phyloP scores from a whole-genome alignment of 495 filamentous ascomycete species.

The Xylaria longipes region DNA sequence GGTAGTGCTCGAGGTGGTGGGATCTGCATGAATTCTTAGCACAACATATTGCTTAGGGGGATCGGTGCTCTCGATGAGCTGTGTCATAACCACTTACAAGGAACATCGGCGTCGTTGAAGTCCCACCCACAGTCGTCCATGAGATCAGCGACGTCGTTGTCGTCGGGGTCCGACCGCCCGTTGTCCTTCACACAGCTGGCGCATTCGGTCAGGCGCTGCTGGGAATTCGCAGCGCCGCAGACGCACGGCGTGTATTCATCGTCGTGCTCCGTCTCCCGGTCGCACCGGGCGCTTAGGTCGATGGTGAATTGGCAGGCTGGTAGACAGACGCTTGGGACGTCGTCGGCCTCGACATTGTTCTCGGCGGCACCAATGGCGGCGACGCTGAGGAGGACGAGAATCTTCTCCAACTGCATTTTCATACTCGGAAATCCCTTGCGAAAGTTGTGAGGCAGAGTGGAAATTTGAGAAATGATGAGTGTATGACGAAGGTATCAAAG shows the following conservation, averaged over 20 bases:
- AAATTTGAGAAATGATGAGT: not conserved
- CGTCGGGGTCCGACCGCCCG: slow-evolving; percentile 18
- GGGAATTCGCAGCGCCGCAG: slow-evolving; percentile 3
- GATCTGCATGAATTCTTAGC: slow-evolving; percentile 13
- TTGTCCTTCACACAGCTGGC: slow-evolving; percentile 27
- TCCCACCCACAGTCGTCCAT: slow-evolving; percentile 28
- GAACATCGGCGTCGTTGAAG: slow-evolving; percentile 15
- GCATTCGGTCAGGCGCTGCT: slow-evolving; percentile 24
- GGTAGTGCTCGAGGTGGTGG: slow-evolving; percentile 10
- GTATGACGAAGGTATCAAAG: not conserved
- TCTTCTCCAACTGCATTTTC: slow-evolving; percentile 16
- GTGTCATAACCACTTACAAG: slow-evolving; percentile 13
- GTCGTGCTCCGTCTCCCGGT: slow-evolving; percentile 17
- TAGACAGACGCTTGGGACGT: slow-evolving; percentile 22
- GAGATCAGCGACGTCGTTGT: slow-evolving; percentile 27
- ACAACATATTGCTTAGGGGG: not conserved
- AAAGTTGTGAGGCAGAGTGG: not conserved
- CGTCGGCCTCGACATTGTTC: slow-evolving; percentile 23
- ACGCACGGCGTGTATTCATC: slow-evolving; percentile 20
- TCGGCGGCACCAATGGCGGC: slow-evolving; percentile 22
- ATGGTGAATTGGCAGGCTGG: slow-evolving; percentile 28
- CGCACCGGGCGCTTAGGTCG: slow-evolving; percentile 24
- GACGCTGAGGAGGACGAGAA: slow-evolving; percentile 8
- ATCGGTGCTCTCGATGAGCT: not conserved
- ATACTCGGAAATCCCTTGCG: not conserved